Evolutionary conservation across 75 land plant genomes (phyloP).

Genomic region (Pinus albicaulis): DNA sequence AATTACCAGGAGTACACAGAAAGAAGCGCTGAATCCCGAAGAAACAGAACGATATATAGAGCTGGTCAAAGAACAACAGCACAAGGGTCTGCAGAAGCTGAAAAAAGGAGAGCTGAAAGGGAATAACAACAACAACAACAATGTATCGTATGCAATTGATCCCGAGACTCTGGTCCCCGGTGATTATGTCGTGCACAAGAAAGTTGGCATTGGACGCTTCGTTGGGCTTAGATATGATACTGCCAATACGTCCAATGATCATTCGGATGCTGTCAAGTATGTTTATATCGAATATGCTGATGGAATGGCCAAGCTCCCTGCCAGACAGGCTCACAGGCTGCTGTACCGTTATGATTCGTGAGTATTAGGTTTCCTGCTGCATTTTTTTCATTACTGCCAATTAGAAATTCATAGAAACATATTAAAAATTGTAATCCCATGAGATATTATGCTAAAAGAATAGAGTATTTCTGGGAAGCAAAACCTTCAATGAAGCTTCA

Average conservation of each 20-base stretch:
- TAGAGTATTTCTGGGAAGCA: too few relatives aligned
- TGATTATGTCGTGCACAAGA: conserved; percentile 95
- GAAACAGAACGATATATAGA: conserved; percentile 66
- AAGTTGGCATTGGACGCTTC: conserved; percentile 88
- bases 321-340: conserved; percentile 75
- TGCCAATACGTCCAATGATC: conserved; percentile 7
- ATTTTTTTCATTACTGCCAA: too few relatives aligned
- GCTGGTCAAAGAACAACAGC: conserved; percentile 69
- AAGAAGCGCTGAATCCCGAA: conserved; percentile 28
- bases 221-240: conserved; percentile 69
- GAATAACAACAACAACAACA: conserved; percentile 10
- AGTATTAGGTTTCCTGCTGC: conserved; percentile 10
- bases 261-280: conserved; percentile 49
- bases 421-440: too few relatives aligned
- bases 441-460: too few relatives aligned
- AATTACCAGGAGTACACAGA: not conserved
- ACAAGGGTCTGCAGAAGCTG: conserved; percentile 67
- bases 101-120: conserved; percentile 23
- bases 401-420: too few relatives aligned
- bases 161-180: conserved; percentile 79
- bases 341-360: conserved; percentile 88
- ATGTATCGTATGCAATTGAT: conserved; percentile 67
- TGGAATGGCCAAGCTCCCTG: conserved; percentile 96
- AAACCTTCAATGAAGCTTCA: too few relatives aligned
- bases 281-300: conserved; percentile 88